phyloP scores from a whole-genome alignment of 1,284 basidiomycete species.

The Mycena sp. region DNA sequence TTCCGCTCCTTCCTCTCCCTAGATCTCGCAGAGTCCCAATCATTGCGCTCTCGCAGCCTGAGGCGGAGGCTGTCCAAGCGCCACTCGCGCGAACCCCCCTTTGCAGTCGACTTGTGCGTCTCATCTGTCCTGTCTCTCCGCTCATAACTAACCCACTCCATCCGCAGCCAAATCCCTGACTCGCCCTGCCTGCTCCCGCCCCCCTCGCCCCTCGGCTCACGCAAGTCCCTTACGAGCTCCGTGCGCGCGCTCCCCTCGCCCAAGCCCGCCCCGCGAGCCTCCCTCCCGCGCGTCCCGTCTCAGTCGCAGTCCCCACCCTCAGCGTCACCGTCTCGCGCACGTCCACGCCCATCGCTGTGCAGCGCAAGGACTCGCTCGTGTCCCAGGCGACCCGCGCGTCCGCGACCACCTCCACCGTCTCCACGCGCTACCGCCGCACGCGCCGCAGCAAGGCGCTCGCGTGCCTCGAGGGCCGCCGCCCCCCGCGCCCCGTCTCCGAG shows the following conservation, averaged over 20 bases:
- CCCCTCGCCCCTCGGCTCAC: slow-evolving; percentile 38
- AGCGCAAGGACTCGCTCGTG: slow-evolving; percentile 47
- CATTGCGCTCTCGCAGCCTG: slow-evolving; percentile 53
- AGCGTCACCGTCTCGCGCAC: slow-evolving; percentile 47
- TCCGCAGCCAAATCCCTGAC: slow-evolving; percentile 37
- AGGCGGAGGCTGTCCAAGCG: slow-evolving; percentile 48
- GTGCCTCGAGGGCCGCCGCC: slow-evolving; percentile 64
- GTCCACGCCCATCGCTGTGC: slow-evolving; percentile 39
- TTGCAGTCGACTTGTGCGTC: slow-evolving; percentile 38
- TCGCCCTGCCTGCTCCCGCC: slow-evolving; percentile 32
- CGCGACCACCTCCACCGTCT: slow-evolving; percentile 46
- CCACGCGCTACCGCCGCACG: slow-evolving; percentile 47
- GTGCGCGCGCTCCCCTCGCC: slow-evolving; percentile 63
- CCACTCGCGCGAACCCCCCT: slow-evolving; percentile 39
- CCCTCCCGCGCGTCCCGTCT: slow-evolving; percentile 57
- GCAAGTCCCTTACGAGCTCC: slow-evolving; percentile 52
- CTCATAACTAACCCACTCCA: slow-evolving; percentile 2
- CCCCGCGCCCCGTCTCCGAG: slow-evolving; percentile 23
- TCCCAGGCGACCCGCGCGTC: slow-evolving; percentile 36
- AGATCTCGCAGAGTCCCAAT: slow-evolving; percentile 66
- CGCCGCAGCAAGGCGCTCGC: slow-evolving; percentile 66
- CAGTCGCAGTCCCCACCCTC: slow-evolving; percentile 39
- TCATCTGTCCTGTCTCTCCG: slow-evolving; percentile 9
- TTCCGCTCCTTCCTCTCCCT: slow-evolving; percentile 66
- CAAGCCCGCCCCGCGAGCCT: slow-evolving; percentile 65